These are phyloP conservation scores for Cadophora sp. DNA, from an alignment of 2,329 filamentous ascomycete genomes.

Conservation along the genomic window DNA sequence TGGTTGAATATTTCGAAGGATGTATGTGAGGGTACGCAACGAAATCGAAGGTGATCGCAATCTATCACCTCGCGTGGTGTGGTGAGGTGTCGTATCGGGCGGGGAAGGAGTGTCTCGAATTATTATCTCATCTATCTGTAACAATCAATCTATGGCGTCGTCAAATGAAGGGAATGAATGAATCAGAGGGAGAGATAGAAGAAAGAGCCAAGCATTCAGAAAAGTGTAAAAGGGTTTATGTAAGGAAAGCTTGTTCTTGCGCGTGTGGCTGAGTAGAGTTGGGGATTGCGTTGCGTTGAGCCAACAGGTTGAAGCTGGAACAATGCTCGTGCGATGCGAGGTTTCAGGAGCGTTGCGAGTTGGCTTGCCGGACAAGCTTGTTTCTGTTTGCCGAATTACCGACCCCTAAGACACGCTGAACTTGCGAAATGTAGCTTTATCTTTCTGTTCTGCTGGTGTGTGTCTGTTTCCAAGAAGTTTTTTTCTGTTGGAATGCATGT, in stretches of 20 bases:
- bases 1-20: neutral
- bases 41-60: neutral
- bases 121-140: slow-evolving; percentile 26
- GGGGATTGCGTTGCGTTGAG: slow-evolving; percentile 15
- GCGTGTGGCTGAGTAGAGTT: slow-evolving; percentile 18
- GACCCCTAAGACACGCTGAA: too few relatives aligned
- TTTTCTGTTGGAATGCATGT: neutral
- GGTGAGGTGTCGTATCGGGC: neutral
- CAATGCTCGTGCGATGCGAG: slow-evolving; percentile 27
- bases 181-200: slow-evolving; percentile 9
- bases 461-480: neutral
- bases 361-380: slow-evolving; percentile 6
- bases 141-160: slow-evolving; percentile 17
- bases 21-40: neutral
- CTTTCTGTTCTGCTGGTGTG: neutral
- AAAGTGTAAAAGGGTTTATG: slow-evolving; percentile 11
- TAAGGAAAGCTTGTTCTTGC: slow-evolving; percentile 19
- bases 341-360: slow-evolving; percentile 31
- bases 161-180: slow-evolving; percentile 9
- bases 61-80: neutral
- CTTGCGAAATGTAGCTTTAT: neutral
- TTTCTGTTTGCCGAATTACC: neutral
- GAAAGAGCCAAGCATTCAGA: slow-evolving; percentile 28
- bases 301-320: slow-evolving; percentile 26
- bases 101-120: slow-evolving; percentile 11